phyloP scores from a whole-genome alignment of 768 basidiomycete species.

The Coprinopsis cinerea region DNA sequence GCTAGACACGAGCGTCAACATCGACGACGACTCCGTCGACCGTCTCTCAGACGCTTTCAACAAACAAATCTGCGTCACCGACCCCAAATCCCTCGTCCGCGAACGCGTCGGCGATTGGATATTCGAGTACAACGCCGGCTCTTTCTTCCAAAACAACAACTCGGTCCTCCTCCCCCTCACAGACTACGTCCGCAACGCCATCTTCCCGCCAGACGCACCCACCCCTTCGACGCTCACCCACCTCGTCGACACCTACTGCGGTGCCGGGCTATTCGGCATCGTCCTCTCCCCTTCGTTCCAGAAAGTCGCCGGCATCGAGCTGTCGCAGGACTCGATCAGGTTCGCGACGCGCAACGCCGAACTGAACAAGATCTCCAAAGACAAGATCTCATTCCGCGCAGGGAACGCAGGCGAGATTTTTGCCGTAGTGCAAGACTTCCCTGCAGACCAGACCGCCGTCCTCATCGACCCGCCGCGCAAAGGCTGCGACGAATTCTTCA shows the following conservation, averaged over 20 bases:
- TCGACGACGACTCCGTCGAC: conserved; percentile 25
- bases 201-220: conserved; percentile 37
- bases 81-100: conserved; percentile 75
- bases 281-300: conserved; percentile 70
- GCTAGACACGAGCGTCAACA: conserved; percentile 23
- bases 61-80: conserved; percentile 74
- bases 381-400: conserved; percentile 61
- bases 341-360: conserved; percentile 60
- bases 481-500: conserved; percentile 79
- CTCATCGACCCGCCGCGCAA: conserved; percentile 92
- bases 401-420: conserved; percentile 92
- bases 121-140: conserved; percentile 82
- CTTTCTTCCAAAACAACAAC: conserved; percentile 99
- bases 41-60: conserved; percentile 34
- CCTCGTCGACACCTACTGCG: conserved; percentile 94
- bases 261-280: conserved; percentile 83
- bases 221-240: conserved; percentile 51
- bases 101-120: conserved; percentile 76
- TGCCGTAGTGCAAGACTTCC: conserved; percentile 56
- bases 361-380: conserved; percentile 52
- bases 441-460: conserved; percentile 57
- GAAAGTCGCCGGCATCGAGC: conserved; percentile 84
- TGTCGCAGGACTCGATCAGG: conserved; percentile 65
- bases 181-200: conserved; percentile 73
- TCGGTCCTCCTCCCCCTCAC: conserved; percentile 81